Base-by-base conservation (phyloP, 768 basidiomycete genomes). In the Tricholoma bakamatsutake region DNA sequence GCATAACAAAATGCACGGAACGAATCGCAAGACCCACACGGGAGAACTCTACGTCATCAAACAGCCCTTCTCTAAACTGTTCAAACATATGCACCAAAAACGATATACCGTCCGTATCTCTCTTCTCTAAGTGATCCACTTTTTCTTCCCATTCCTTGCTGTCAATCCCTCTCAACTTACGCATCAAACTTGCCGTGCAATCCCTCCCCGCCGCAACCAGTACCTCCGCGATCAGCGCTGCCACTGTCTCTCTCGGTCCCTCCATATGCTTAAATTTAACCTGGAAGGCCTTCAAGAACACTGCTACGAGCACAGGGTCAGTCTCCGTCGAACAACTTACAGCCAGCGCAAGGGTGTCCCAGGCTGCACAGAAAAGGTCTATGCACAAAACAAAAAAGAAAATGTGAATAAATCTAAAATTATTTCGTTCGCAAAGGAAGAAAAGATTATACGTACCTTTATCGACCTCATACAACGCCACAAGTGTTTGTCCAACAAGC, bases 331-430 rank as follows among this genome's bases (percentile, higher is more conserved):
- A 61, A 2, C 51, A 52, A 43, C 65, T 66, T 21, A 80, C 64
- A 5, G 62, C 63, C 4, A 56, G 54, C 0, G 67, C 59, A 4
- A 88, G 61, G 0, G 71, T 64, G 3, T 66, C 68, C 78, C 85
- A 87, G 2, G 77, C 79, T 1, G 68, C 66, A 9, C 73, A 64
- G 56, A 82, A 81, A n/a, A 87, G 62, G 31, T 68, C 80, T 78
- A 39, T 50, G 35, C 24, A 50, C 21, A 30, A 54, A 37, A 30
- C 13, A 33, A 57, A 48, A n/a, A 42, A 7, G 11, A 5, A 45
- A 5, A 28, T 24, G 21, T 24, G 21, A 24, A 24, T 24, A 3
- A 3, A 24, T 24, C 21, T 24, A 24, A 3, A 24, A 24, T 24
- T 24, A 24, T 24, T 24, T 24, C 2, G 2, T 17, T 17, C 2